Conservation (phyloP, 768 basidiomycete species). For the Tremella fuciformis region DNA sequence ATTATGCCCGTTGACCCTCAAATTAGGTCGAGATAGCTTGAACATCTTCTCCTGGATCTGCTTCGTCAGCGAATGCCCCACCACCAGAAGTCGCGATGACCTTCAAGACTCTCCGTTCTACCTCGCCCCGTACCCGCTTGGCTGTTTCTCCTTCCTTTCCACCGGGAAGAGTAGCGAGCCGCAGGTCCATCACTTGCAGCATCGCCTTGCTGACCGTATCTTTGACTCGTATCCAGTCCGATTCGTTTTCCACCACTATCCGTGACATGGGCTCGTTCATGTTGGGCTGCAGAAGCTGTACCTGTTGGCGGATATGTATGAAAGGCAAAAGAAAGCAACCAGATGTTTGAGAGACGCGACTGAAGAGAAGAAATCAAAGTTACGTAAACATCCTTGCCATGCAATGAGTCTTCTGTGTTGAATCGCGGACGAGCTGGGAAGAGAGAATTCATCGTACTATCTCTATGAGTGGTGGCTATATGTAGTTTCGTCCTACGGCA, state of each 20-base stretch:
- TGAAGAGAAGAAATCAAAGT: too few species aligned
- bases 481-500: too few species aligned
- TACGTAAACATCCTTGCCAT: too few species aligned
- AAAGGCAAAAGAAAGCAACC: too few species aligned
- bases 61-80: constrained; percentile 3
- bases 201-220: constrained; percentile 58
- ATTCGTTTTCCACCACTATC: constrained; percentile 60
- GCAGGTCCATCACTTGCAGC: constrained; percentile 56
- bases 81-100: constrained; percentile 25
- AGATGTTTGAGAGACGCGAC: too few species aligned
- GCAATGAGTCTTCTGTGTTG: too few species aligned
- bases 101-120: constrained; percentile 33
- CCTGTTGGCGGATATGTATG: not conserved
- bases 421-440: too few species aligned
- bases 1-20: constrained; percentile 76
- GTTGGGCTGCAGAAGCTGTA: not conserved
- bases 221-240: constrained; percentile 67
- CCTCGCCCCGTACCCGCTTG: constrained; percentile 51
- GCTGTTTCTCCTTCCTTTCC: constrained; percentile 56
- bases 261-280: constrained; percentile 31
- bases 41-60: constrained; percentile 61
- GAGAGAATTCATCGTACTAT: too few species aligned
- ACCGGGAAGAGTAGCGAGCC: constrained; percentile 53
- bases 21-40: constrained; percentile 64
- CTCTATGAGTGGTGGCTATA: too few species aligned